Conservation (phyloP, 495 filamentous ascomycete species). For the Darksidea phi region DNA sequence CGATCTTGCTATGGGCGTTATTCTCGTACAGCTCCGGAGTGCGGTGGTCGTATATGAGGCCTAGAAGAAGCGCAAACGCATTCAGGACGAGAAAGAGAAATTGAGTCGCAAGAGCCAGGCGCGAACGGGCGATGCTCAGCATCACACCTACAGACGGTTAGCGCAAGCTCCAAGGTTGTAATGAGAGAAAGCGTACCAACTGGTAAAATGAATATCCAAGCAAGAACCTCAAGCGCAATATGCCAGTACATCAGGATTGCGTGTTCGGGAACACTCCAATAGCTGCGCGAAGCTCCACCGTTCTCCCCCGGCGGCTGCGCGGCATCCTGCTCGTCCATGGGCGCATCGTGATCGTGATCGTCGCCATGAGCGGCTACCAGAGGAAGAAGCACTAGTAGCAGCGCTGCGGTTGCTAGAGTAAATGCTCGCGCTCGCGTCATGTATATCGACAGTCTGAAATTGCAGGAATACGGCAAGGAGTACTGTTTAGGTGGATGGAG, state of each 20-base stretch:
- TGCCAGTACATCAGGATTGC: conserved; percentile 70
- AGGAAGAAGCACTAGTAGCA: conserved; percentile 41
- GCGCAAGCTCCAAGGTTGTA: background rate
- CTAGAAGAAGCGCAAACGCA: conserved; percentile 66
- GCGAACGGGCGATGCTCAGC: conserved; percentile 79
- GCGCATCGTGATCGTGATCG: conserved; percentile 23
- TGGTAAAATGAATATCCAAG: conserved; percentile 83
- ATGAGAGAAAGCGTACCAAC: conserved; percentile 57
- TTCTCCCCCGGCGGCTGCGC: conserved; percentile 2
- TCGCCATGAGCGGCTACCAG: conserved; percentile 41
- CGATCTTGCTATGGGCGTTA: conserved; percentile 85
- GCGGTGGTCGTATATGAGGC: conserved; percentile 72
- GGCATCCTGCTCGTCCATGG: conserved; percentile 21
- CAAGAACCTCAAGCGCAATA: conserved; percentile 73
- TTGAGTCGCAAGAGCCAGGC: conserved; percentile 69
- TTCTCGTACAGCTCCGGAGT: conserved; percentile 87
- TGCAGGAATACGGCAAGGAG: background rate
- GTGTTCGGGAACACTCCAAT: conserved; percentile 71
- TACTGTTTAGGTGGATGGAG: background rate
- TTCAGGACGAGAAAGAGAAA: conserved; percentile 73
- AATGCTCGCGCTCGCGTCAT: conserved; percentile 29
- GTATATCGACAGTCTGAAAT: conserved; percentile 14
- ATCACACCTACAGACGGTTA: conserved; percentile 61
- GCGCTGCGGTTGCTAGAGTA: conserved; percentile 35
- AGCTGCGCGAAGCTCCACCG: conserved; percentile 50